Conservation (phyloP, 2,329 filamentous ascomycete species). For the Thelonectria olida region DNA sequence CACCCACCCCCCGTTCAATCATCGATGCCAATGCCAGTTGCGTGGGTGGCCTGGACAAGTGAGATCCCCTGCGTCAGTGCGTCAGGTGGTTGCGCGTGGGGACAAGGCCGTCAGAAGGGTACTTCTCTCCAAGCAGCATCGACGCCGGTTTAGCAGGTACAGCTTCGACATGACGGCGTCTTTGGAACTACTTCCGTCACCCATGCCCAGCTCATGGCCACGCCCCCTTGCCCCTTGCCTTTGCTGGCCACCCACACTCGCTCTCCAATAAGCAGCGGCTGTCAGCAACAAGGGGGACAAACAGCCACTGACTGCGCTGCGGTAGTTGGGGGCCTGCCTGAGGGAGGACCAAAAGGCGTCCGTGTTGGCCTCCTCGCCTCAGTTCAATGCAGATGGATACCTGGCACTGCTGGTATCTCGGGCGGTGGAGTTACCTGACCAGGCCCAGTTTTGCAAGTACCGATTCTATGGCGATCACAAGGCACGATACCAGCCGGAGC, state of each 20-base stretch:
- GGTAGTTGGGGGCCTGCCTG: background rate
- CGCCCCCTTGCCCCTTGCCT: background rate
- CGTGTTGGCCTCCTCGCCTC: too few relatives aligned
- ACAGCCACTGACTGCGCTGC: background rate
- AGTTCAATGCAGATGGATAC: background rate
- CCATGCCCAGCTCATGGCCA: background rate
- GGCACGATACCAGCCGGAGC: background rate
- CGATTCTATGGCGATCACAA: slow-evolving; percentile 5
- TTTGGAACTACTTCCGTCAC: too few relatives aligned
- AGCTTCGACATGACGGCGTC: too few relatives aligned
- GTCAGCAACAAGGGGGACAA: background rate
- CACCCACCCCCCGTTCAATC: slow-evolving; percentile 3
- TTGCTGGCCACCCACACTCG: background rate
- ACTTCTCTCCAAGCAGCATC: too few relatives aligned
- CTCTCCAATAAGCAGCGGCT: background rate
- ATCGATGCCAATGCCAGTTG: slow-evolving; percentile 9
- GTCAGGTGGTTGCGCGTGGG: slow-evolving; percentile 14
- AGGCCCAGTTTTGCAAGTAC: background rate
- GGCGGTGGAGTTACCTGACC: slow-evolving; percentile 2
- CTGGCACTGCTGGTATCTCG: too few relatives aligned
- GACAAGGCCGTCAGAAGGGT: too few relatives aligned
- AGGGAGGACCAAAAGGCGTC: too few relatives aligned
- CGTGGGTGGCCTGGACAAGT: background rate
- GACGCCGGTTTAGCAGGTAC: too few relatives aligned
- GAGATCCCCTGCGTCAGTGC: slow-evolving; percentile 24